phyloP scores from a whole-genome alignment of 306 rosid species.

The Morella rubra region DNA sequence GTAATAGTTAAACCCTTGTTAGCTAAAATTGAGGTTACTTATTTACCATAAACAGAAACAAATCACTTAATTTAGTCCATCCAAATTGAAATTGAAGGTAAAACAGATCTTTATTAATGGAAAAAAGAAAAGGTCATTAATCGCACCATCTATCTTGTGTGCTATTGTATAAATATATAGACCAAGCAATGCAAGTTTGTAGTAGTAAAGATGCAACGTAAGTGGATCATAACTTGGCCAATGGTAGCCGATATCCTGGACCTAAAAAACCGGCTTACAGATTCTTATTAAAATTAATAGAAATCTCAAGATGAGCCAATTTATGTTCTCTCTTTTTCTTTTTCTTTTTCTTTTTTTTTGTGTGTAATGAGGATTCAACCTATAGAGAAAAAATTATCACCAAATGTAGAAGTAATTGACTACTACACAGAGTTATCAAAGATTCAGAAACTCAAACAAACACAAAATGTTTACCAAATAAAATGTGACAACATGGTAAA shows the following conservation, averaged over 20 bases:
- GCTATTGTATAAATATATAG: not conserved
- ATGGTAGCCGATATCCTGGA: not conserved
- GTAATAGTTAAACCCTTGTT: not conserved
- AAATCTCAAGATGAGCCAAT: too few species aligned
- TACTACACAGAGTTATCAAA: not conserved
- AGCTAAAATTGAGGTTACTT: not conserved
- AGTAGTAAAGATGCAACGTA: not conserved
- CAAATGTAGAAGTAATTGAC: not conserved
- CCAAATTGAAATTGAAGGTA: not conserved
- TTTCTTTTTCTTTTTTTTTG: too few species aligned
- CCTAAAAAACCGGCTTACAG: not conserved
- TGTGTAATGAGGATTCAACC: conserved; percentile 5
- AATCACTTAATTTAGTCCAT: not conserved
- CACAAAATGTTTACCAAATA: not conserved
- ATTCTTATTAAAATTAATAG: too few species aligned
- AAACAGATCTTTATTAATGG: not conserved
- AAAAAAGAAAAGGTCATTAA: not conserved
- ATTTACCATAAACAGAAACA: not conserved
- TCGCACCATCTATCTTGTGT: not conserved
- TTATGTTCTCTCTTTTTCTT: too few species aligned
- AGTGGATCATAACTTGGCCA: not conserved
- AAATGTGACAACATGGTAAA: not conserved
- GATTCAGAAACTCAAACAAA: not conserved
- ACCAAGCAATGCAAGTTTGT: not conserved
- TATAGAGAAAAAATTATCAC: not conserved